Evolutionary conservation across 2,329 filamentous ascomycete species (phyloP), one percentile per base, ranked within the genome.

Genomic region (Elsinoe perseae): DNA sequence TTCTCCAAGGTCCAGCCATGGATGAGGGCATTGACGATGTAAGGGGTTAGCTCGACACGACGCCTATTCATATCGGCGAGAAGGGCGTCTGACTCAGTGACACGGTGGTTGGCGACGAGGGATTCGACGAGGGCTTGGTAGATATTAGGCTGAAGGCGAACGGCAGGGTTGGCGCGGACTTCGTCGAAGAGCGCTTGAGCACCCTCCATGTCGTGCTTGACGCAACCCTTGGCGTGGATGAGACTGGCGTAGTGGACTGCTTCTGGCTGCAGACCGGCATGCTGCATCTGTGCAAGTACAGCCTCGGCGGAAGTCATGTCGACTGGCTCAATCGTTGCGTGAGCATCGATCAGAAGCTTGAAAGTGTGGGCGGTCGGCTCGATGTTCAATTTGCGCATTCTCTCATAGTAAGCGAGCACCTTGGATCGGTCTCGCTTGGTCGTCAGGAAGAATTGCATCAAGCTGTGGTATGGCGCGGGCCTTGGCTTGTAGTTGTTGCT

Each of bases 401-500:
- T 88, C 72, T 95, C 86, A 69, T 95, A 97, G 78, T 97, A 98
- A 28, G 85, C 80, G 21, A 98, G 79, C 4, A 96, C 92, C 82
- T 97, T 97, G 70, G 79, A 76, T 74, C 93, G 92, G 71, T 98
- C 92, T 54, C 90, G 89, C 81, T 97, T 97, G 56, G 92, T 97
- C 57, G 89, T 95, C 63, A 97, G 78, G 81, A 97, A 98, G 76
- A 95, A 97, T 70, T 98, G 93, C 83, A 98, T 98, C 84, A 98
- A 87, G 73, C 89, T 95, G 78, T 98, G 96, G 79, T 98, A 98
- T 0, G 93, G 93, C 21, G 93, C 93, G 23, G 93, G 91, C 8
- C 93, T 86, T 38, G 93, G 89, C 78, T 96, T 97, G 81, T 98
- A 98, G 77, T 98, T 98, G 57, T 90, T 86, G 86, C 95, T 95